phyloP scores from a whole-genome alignment of 805 yeast genomes.

The Wickerhamiella sorbophila region DNA sequence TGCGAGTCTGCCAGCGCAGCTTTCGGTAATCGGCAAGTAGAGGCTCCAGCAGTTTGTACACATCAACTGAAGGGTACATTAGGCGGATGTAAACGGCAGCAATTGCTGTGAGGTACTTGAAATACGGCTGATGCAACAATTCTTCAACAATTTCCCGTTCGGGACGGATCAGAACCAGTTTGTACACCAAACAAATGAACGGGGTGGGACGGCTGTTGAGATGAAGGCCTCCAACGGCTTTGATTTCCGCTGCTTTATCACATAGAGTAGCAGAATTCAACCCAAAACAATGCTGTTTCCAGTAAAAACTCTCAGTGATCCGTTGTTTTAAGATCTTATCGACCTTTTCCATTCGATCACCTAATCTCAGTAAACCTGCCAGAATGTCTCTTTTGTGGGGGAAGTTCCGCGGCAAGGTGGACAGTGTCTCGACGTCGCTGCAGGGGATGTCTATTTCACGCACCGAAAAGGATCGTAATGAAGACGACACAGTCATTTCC shows the following conservation, averaged over 20 bases:
- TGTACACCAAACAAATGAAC: slow-evolving; percentile 62
- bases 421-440: slow-evolving; percentile 18
- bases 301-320: slow-evolving; percentile 41
- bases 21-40: slow-evolving; percentile 54
- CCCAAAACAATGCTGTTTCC: slow-evolving; percentile 42
- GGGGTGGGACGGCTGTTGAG: slow-evolving; percentile 42
- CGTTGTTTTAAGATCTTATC: slow-evolving; percentile 47
- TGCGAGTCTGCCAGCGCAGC: slow-evolving; percentile 34
- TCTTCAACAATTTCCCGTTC: slow-evolving; percentile 38
- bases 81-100: slow-evolving; percentile 46
- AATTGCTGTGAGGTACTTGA: slow-evolving; percentile 64
- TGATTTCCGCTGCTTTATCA: slow-evolving; percentile 33
- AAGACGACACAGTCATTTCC: slow-evolving; percentile 32
- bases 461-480: slow-evolving; percentile 29
- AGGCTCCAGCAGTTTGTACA: slow-evolving; percentile 40
- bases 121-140: slow-evolving; percentile 46
- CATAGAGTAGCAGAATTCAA: slow-evolving; percentile 36
- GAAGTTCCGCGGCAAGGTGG: slow-evolving; percentile 18
- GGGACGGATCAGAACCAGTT: slow-evolving; percentile 68
- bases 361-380: neutral
- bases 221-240: slow-evolving; percentile 46
- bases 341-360: slow-evolving; percentile 20
- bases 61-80: slow-evolving; percentile 31
- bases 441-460: slow-evolving; percentile 17
- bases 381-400: slow-evolving; percentile 18